phyloP scores from a whole-genome alignment of 1,139 yeast genomes.

The Candida glucosophila region DNA sequence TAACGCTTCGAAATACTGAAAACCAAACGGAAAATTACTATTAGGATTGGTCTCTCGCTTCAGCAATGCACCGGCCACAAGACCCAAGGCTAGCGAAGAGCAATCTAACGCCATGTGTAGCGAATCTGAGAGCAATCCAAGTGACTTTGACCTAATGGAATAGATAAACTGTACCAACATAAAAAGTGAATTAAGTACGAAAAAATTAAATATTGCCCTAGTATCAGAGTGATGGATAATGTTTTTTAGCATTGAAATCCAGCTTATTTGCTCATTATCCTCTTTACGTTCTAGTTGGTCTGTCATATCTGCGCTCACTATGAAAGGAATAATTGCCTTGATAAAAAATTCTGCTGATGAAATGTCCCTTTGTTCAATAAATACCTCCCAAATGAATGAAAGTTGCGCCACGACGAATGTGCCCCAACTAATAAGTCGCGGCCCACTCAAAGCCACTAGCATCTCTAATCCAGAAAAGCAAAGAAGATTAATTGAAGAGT shows the following conservation, averaged over 20 bases:
- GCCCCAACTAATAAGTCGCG: neutral
- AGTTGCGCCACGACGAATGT: neutral
- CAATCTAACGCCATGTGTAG: constrained; percentile 96
- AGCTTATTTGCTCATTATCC: constrained; percentile 1
- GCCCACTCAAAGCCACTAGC: neutral
- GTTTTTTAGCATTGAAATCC: constrained; percentile 25
- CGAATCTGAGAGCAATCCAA: constrained; percentile 87
- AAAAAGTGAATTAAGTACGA: constrained; percentile 77
- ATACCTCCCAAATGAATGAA: neutral
- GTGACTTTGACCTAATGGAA: constrained; percentile 84
- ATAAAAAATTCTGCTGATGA: neutral
- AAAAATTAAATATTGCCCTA: constrained; percentile 78
- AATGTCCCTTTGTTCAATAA: neutral
- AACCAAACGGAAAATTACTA: constrained; percentile 76
- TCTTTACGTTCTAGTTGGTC: constrained; percentile 2
- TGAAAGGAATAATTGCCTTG: constrained; percentile 9
- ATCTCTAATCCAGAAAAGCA: neutral
- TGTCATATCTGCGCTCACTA: constrained; percentile 11
- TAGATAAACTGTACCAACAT: constrained; percentile 91
- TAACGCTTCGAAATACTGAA: constrained; percentile 76
- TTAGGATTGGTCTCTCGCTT: constrained; percentile 43
- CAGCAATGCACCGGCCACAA: constrained; percentile 68
- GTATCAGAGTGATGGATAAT: constrained; percentile 64
- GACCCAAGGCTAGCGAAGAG: constrained; percentile 78
- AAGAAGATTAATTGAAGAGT: too few species aligned